These are phyloP conservation scores for Hanseniaspora occidentalis DNA, from an alignment of 805 yeast species.

Conservation along the genomic window DNA sequence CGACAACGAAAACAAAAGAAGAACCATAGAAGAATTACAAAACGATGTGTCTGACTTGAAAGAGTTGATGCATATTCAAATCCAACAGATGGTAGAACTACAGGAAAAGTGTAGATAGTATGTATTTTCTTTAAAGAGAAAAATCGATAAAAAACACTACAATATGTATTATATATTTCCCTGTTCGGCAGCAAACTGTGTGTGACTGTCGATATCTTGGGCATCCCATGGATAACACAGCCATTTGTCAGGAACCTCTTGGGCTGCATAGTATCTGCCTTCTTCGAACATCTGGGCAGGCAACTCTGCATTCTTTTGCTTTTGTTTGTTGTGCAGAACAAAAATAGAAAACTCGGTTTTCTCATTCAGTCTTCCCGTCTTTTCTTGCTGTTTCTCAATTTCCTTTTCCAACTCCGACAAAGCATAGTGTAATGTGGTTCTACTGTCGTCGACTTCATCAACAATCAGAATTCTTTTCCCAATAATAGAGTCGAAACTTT, in stretches of 20 bases:
- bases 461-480: slow-evolving; percentile 75
- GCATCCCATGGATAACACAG: slow-evolving; percentile 91
- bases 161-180: slow-evolving; percentile 37
- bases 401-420: slow-evolving; percentile 54
- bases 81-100: slow-evolving; percentile 70
- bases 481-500: slow-evolving; percentile 62
- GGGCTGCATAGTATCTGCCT: slow-evolving; percentile 61
- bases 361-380: slow-evolving; percentile 45
- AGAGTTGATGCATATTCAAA: slow-evolving; percentile 70
- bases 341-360: slow-evolving; percentile 60
- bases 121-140: background rate
- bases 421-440: slow-evolving; percentile 82
- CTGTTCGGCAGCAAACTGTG: slow-evolving; percentile 49
- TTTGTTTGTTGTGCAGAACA: slow-evolving; percentile 74
- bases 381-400: slow-evolving; percentile 45
- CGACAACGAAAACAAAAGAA: slow-evolving; percentile 77
- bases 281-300: slow-evolving; percentile 49
- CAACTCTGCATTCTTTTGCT: slow-evolving; percentile 66
- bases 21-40: slow-evolving; percentile 67
- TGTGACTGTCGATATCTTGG: slow-evolving; percentile 65
- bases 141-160: background rate
- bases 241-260: slow-evolving; percentile 69
- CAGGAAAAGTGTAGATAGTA: slow-evolving; percentile 25
- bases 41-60: slow-evolving; percentile 88
- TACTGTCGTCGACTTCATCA: slow-evolving; percentile 86